These are phyloP conservation scores for Helotiales sp. DNA, from an alignment of 2,329 filamentous ascomycete species.

Conservation along the genomic window DNA sequence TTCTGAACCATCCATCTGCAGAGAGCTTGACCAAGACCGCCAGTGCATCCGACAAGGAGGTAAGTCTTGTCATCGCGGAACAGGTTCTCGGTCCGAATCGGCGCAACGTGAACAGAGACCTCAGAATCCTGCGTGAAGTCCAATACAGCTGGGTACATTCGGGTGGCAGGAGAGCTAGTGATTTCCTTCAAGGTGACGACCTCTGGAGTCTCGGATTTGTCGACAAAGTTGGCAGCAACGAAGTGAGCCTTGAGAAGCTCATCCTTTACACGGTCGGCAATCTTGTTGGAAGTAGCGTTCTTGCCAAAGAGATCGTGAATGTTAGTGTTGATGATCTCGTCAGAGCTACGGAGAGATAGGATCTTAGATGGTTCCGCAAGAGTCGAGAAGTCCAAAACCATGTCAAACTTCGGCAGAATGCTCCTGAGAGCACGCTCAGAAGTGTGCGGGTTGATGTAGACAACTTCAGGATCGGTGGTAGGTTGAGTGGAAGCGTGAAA, in stretches of 20 bases:
- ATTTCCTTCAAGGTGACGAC: conserved; percentile 6
- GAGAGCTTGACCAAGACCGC: conserved; percentile 1
- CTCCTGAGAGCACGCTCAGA: conserved; percentile 10
- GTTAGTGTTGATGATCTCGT: conserved; percentile 13
- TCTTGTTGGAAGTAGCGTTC: conserved; percentile 8
- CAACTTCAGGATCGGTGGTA: conserved; percentile 3
- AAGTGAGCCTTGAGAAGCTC: conserved; percentile 15
- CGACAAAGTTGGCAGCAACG: conserved; percentile 15
- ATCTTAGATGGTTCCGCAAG: conserved; percentile 11
- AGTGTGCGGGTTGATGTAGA: conserved; percentile 14
- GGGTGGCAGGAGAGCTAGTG: background rate
- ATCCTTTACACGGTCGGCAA: conserved; percentile 8
- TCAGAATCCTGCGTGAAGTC: conserved; percentile 12
- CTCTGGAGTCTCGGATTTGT: conserved; percentile 5
- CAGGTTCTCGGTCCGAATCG: conserved; percentile 9
- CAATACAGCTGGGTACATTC: conserved; percentile 4
- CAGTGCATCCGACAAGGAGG: conserved; percentile 3
- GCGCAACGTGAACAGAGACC: conserved; percentile 10
- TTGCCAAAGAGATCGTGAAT: conserved; percentile 13
- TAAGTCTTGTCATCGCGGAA: conserved; percentile 10
- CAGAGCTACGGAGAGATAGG: conserved; percentile 4
- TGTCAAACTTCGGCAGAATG: conserved; percentile 14
- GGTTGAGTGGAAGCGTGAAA: conserved; percentile 10
- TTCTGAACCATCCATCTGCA: conserved; percentile 3
- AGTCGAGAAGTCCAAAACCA: conserved; percentile 12